phyloP scores from a whole-genome alignment of 1,284 basidiomycete genomes.

The Marasmius sp. region DNA sequence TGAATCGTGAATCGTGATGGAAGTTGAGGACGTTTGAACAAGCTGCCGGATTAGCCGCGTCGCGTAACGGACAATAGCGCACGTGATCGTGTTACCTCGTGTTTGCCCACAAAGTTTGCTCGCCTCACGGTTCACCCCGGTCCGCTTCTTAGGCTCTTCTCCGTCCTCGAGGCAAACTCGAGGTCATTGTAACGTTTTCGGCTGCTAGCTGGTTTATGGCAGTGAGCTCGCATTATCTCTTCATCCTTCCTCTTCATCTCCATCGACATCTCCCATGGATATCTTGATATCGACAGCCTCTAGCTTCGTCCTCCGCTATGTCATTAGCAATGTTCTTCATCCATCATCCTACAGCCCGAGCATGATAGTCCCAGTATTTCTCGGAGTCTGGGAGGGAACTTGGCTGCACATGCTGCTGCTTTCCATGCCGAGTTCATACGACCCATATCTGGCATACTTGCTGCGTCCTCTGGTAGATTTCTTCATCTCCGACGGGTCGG shows the following conservation, averaged over 20 bases:
- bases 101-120: background rate
- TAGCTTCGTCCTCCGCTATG: conserved; percentile 40
- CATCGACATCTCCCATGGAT: conserved; percentile 31
- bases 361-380: conserved; percentile 27
- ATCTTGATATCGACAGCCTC: conserved; percentile 35
- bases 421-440: conserved; percentile 23
- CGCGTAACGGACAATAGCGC: background rate
- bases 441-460: conserved; percentile 41
- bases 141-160: too few relatives aligned
- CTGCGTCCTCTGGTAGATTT: conserved; percentile 39
- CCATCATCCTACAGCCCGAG: conserved; percentile 8
- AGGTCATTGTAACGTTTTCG: background rate
- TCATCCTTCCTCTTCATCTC: background rate
- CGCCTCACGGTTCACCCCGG: too few relatives aligned
- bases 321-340: conserved; percentile 7
- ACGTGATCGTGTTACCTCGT: background rate
- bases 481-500: conserved; percentile 28
- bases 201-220: background rate
- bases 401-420: conserved; percentile 34
- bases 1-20: background rate
- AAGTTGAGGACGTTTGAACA: background rate
- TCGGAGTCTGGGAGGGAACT: conserved; percentile 43
- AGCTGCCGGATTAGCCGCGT: background rate
- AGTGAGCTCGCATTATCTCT: conserved; percentile 3
- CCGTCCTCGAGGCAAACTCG: background rate